A percentile compares a stretch with the other conserved stretches of the same genome.
phyloP scores from a whole-genome alignment of 805 yeast species.

The Komagataella pastoris region DNA sequence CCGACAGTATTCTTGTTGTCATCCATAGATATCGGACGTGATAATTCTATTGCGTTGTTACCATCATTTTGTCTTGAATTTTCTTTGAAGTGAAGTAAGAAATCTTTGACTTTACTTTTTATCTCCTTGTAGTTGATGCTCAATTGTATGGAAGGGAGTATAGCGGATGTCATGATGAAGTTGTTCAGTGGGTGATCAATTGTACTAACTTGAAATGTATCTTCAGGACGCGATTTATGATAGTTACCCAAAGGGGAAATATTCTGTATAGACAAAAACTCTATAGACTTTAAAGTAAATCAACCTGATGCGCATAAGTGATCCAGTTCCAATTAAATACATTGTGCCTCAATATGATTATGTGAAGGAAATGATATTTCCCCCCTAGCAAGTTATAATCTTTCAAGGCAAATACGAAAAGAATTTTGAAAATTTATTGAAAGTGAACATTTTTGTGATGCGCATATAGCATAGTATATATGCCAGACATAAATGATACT shows the following conservation, averaged over 20 bases:
- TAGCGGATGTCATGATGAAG: conserved; percentile 5
- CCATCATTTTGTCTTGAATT: conserved; percentile 17
- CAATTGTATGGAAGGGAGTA: conserved; percentile 53
- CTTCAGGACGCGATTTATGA: neutral
- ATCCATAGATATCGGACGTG: conserved; percentile 9
- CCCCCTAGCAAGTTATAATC: too few species aligned
- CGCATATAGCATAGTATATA: too few species aligned
- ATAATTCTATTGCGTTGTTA: neutral
- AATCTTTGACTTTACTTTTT: conserved; percentile 43
- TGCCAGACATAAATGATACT: too few species aligned
- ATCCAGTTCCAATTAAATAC: too few species aligned
- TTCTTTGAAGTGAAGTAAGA: conserved; percentile 54
- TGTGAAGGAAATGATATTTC: too few species aligned
- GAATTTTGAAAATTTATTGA: too few species aligned
- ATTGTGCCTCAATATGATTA: too few species aligned
- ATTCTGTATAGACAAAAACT: too few species aligned
- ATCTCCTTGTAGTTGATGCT: conserved; percentile 64
- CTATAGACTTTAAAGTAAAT: too few species aligned
- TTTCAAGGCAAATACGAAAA: too few species aligned
- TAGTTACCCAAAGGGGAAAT: neutral
- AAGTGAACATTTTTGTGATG: too few species aligned
- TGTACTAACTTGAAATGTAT: neutral
- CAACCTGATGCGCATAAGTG: too few species aligned
- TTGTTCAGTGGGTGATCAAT: neutral
- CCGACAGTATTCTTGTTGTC: conserved; percentile 21